Evolutionary conservation across 129 eudicot genomes (phyloP), one percentile per base, ranked within the genome.

Genomic region (Tanacetum coccineum): DNA sequence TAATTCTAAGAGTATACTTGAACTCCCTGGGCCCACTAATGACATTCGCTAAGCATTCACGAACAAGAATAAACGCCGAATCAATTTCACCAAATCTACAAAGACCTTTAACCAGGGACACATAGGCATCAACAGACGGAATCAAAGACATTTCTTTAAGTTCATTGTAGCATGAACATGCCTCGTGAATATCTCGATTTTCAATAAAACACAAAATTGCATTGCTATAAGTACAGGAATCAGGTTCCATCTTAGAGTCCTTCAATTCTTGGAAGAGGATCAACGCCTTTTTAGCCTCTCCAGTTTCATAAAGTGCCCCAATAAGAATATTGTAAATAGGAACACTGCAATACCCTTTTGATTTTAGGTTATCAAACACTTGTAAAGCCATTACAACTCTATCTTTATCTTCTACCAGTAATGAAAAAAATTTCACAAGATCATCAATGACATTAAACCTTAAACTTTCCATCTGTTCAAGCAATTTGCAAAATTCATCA

Each of bases 31-130:
- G 98, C 50, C 95, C 95, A 74, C 74, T 80, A 19, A 80, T 46
- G 67, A 82, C 84, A 62, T 81, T 82, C 51, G 86, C 98, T 59
- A 92, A 84, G 63, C 98, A 88, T 54, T 93, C 98, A 55, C 89
- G 84, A 76, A 93, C 72, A 44, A 93, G 81, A 81, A 74, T 32
- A 65, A 84, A 80, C 18, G 92, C 98, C 7, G 85, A 79, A 82
- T 93, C 96, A 28, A 93, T 75, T 72, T 88, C 89, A 30, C 87
- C 89, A 13, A 83, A 60, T 75, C 71, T 82, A 72, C 83, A 88
- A 5, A 93, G 92, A 47, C 95, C 96, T 66, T 81, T 82, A 62
- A 79, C 96, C 30, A 93, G 79, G 45, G 96, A 88, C 25, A 49
- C 49, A 66, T 86, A 93, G 42, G 98, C 95, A 67, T 77, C 85